phyloP scores from a whole-genome alignment of 805 yeast species.

The Candida michaelii region DNA sequence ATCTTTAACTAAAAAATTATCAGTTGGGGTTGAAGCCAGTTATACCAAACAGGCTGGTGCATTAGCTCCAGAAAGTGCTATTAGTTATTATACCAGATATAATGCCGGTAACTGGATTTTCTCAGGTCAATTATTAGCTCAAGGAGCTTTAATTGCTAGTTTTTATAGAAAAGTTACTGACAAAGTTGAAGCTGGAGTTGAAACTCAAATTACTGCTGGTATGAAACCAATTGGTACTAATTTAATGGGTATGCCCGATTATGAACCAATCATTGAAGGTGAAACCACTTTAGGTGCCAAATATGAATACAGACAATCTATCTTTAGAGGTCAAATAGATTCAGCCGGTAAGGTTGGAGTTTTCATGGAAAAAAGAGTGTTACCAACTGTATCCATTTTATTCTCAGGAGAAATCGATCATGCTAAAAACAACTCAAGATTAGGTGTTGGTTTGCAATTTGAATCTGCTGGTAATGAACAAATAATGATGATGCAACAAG shows the following conservation, averaged over 20 bases:
- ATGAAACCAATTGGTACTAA: conserved; percentile 73
- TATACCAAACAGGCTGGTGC: conserved; percentile 71
- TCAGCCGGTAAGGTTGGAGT: conserved; percentile 87
- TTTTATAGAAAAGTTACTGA: conserved; percentile 94
- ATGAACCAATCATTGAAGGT: conserved; percentile 86
- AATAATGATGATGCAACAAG: conserved; percentile 87
- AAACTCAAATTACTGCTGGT: conserved; percentile 77
- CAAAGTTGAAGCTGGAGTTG: conserved; percentile 92
- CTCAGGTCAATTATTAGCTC: conserved; percentile 89
- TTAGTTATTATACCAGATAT: conserved; percentile 87
- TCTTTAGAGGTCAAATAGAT: conserved; percentile 93
- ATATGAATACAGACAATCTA: conserved; percentile 95
- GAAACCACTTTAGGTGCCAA: conserved; percentile 93
- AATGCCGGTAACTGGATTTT: conserved; percentile 89
- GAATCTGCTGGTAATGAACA: conserved; percentile 95
- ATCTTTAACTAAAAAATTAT: conserved; percentile 76
- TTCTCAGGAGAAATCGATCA: conserved; percentile 95
- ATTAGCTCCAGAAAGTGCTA: conserved; percentile 85
- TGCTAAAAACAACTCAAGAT: conserved; percentile 61
- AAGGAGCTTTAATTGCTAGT: conserved; percentile 84
- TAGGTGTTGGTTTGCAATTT: conserved; percentile 93
- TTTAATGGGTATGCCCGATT: conserved; percentile 76
- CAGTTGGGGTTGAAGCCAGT: conserved; percentile 90
- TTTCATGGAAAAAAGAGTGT: conserved; percentile 87
- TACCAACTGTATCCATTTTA: conserved; percentile 85